Evolutionary conservation across 805 yeast genomes (phyloP).

Genomic region (Isabelozyma heimii): DNA sequence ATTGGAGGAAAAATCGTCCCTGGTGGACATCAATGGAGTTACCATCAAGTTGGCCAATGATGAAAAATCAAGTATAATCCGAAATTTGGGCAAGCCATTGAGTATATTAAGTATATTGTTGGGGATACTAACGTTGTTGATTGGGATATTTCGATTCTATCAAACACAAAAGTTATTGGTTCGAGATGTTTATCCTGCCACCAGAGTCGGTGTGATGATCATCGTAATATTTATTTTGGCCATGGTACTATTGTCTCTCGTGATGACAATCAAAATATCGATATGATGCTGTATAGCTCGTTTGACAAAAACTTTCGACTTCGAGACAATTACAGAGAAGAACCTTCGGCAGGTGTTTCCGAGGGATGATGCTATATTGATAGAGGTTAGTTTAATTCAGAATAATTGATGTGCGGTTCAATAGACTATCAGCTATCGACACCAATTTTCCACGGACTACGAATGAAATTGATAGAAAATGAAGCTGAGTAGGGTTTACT

Average conservation of each 20-base stretch:
- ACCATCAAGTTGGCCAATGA: slow-evolving; percentile 6
- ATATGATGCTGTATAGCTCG: too few species aligned
- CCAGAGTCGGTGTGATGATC: background rate
- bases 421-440: too few species aligned
- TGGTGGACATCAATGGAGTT: slow-evolving; percentile 10
- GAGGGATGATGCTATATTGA: too few species aligned
- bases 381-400: too few species aligned
- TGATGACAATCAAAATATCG: background rate
- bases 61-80: background rate
- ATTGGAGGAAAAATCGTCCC: slow-evolving; percentile 25
- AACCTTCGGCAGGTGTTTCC: too few species aligned
- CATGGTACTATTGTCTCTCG: background rate
- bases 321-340: too few species aligned
- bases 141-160: background rate
- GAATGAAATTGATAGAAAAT: too few species aligned
- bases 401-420: too few species aligned
- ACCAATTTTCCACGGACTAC: too few species aligned
- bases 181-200: background rate
- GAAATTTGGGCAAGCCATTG: background rate
- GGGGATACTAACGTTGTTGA: background rate
- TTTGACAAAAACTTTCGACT: too few species aligned
- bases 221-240: background rate
- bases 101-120: background rate
- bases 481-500: too few species aligned
- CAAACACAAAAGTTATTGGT: background rate